A percentile compares a stretch with the other conserved stretches of the same genome.
phyloP scores from a whole-genome alignment of 495 filamentous ascomycete genomes.

The Aspergillus avenaceus region DNA sequence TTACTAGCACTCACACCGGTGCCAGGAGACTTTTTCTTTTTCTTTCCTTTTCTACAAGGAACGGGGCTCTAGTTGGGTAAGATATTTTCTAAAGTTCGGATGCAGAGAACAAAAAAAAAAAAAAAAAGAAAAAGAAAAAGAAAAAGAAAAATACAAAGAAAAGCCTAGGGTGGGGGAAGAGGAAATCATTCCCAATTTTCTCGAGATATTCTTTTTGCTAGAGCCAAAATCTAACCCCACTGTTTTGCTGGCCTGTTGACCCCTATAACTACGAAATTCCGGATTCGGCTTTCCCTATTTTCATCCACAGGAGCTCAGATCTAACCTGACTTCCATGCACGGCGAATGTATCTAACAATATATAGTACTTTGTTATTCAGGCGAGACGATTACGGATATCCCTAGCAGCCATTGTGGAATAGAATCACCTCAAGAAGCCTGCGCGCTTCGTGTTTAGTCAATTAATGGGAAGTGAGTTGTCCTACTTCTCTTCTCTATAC shows the following conservation, averaged over 20 bases:
- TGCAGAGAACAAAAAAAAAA: not conserved
- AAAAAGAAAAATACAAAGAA: no score
- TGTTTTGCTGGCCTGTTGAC: not conserved
- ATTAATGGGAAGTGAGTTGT: constrained; percentile 39
- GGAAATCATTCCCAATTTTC: no score
- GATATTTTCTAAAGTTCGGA: not conserved
- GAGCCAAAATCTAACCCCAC: constrained; percentile 1
- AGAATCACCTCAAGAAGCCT: not conserved
- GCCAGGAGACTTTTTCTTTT: not conserved
- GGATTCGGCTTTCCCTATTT: not conserved
- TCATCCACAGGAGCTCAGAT: not conserved
- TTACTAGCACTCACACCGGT: not conserved
- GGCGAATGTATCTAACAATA: not conserved
- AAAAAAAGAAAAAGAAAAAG: not conserved
- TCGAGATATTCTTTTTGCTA: not conserved
- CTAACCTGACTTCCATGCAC: no score
- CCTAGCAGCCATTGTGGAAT: not conserved
- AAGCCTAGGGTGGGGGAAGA: no score
- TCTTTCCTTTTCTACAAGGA: not conserved
- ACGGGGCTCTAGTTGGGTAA: not conserved
- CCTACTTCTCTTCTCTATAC: not conserved
- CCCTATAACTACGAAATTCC: not conserved
- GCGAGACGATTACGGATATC: not conserved
- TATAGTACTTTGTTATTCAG: not conserved
- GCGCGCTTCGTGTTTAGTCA: constrained; percentile 7